Evolutionary conservation across 2,329 filamentous ascomycete species (phyloP), one percentile per base, ranked within the genome.

Genomic region (Aureobasidium sp.): DNA sequence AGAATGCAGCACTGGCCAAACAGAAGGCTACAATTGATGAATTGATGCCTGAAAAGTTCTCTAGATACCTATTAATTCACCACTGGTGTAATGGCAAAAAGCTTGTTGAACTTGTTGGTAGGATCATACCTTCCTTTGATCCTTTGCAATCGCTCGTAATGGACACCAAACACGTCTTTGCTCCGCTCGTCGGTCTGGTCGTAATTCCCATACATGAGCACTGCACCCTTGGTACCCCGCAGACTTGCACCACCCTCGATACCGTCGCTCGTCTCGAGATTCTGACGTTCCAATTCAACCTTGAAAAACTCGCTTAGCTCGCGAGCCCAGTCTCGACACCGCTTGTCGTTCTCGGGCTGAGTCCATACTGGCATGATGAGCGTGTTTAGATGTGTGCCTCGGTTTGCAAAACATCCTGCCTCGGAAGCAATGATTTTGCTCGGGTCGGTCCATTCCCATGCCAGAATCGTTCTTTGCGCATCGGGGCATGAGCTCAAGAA

Each of bases 291-390:
- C 36, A 37, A 14, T 14, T 37, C 36, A 37, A 9, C 15, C 12
- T 37, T 37, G 36, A 37, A 37, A 9, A 14, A 15, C 36, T 37
- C 48, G 66, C 63, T 68, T 22, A 69, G 59, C 14, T 70, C 69
- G 3, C 68, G 63, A 4, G 69, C 69, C 66, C 68, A 71, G 44
- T 70, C 68, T 12, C 69, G 49, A 34, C 68, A 71, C 6, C 44
- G 20, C 36, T 61, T 27, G 61, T 70, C 69, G 37, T 69, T 69
- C 48, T 65, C 65, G 6, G 64, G 47, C 20, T 69, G 62, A 1
- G 61, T 67, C 72, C 73, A 75, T 14, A 66, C 68, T 6, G 69
- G 68, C 61, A 68, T 64, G 37, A 70, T 68, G 12, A 73, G 48
- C 1, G 68, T 68, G n/a, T 70, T 69, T 8, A 70, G 48, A 63